Percentiles rank a stretch among this genome's conserved stretches.
phyloP scores from a whole-genome alignment of 257 asterid genomes.

The Solanum rostratum region DNA sequence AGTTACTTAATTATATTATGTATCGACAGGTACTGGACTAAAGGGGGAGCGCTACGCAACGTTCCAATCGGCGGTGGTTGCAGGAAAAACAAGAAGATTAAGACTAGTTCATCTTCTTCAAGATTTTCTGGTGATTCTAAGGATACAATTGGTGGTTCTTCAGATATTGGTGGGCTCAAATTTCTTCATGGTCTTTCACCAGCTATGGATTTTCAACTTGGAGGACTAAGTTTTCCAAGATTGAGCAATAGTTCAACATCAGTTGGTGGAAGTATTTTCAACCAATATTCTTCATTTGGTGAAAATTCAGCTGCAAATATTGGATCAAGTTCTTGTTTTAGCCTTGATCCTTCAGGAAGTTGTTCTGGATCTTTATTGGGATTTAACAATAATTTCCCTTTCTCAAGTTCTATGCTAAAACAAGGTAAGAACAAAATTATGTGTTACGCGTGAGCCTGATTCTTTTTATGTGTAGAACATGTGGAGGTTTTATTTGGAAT shows the following conservation, averaged over 20 bases:
- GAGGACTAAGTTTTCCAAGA: constrained; percentile 25
- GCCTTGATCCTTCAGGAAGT: constrained; percentile 26
- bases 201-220: constrained; percentile 77
- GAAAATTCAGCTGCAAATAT: constrained; percentile 14
- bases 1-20: neutral
- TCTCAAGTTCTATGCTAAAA: constrained; percentile 12
- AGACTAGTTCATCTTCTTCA: constrained; percentile 22
- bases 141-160: constrained; percentile 15
- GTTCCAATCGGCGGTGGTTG: constrained; percentile 95
- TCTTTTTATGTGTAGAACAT: neutral
- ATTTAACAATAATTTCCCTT: constrained; percentile 19
- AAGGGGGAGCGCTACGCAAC: constrained; percentile 77
- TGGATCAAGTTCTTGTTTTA: constrained; percentile 26
- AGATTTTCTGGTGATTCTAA: constrained; percentile 29
- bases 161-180: constrained; percentile 48
- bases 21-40: constrained; percentile 51
- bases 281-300: constrained; percentile 32
- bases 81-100: constrained; percentile 71
- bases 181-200: constrained; percentile 65
- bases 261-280: constrained; percentile 3
- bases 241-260: constrained; percentile 5
- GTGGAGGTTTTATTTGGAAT: neutral
- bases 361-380: constrained; percentile 22
- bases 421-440: constrained; percentile 1
- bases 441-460: neutral